Evolutionary conservation across 805 yeast species (phyloP), one percentile per base, ranked within the genome.

Genomic region (Zygoascus biomembranicola): DNA sequence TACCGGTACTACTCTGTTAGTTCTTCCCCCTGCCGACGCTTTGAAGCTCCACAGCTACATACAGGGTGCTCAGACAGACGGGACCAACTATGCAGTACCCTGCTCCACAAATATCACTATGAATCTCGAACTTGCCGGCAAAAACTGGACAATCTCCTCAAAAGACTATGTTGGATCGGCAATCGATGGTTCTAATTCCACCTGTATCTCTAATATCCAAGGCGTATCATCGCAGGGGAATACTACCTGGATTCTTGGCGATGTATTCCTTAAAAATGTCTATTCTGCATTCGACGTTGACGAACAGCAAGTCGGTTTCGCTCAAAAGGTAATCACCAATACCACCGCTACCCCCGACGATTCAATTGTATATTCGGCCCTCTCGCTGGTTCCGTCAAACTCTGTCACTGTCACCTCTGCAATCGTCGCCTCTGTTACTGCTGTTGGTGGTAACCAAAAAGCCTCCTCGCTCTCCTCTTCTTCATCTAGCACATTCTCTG

Each of bases 1-100:
- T 63, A 78, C 85, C 6, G 89, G 88, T 20, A 82, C 88, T 2
- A 82, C 87, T 0, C 77, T 84, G 2, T 66, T 83, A 26, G 78
- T 79, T 2, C 66, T 81, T 44, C 80, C 85, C 5, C 65, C 75
- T 11, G 69, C 65, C 23, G 87, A 83, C 61, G 87, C 87, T 1
- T 54, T 72, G 43, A 69, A 57, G 20, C 52, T 82, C 14, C 87
- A 83, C 61, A 66, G 82, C 4, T 78, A 71, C 59, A 81, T 84
- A 51, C 58, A 63, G 14, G 65, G 70, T 39, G 70, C 81, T 8
- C 66, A 78, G 55, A 73, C 83, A 8, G 87, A 83, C 65, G 81
- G 82, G n/a, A 73, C 78, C 20, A 82, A 79, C 65, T 83, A 71
- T 66, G 87, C 86, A 10, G 73, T 83, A 55, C 74, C 70, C 13